phyloP scores from a whole-genome alignment of 177 flowering plant genomes.

The Vitis hybrid region DNA sequence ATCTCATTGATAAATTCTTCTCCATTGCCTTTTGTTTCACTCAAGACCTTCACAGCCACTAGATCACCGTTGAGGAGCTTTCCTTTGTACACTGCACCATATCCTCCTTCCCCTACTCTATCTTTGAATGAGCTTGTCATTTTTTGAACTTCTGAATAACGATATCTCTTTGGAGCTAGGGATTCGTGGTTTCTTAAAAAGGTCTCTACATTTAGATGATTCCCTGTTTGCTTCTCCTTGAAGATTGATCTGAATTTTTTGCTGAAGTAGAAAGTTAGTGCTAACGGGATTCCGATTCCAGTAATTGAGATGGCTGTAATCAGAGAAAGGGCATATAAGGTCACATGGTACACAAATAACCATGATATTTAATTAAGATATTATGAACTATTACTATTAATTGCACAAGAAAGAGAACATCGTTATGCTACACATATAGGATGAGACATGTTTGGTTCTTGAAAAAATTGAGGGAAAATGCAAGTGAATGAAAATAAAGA shows the following conservation, averaged over 20 bases:
- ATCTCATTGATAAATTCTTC: constrained; percentile 36
- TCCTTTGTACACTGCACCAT: constrained; percentile 32
- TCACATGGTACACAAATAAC: too few species aligned
- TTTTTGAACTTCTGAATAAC: constrained; percentile 24
- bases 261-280: background rate
- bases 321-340: too few species aligned
- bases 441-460: too few species aligned
- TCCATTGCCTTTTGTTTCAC: constrained; percentile 25
- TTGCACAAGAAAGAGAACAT: too few species aligned
- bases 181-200: constrained; percentile 21
- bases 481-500: too few species aligned
- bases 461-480: too few species aligned
- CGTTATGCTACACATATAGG: too few species aligned
- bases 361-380: too few species aligned
- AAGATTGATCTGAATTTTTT: background rate
- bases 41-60: constrained; percentile 36
- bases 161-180: constrained; percentile 23
- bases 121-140: constrained; percentile 29
- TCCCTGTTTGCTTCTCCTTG: background rate
- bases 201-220: constrained; percentile 13
- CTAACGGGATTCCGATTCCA: background rate
- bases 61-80: constrained; percentile 21
- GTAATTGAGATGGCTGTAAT: background rate
- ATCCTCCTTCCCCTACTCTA: constrained; percentile 39
- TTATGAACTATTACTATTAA: too few species aligned